Percentiles rank a stretch among this genome's conserved stretches.
phyloP scores from a whole-genome alignment of 1,139 yeast genomes.

The Candida gigantensis region DNA sequence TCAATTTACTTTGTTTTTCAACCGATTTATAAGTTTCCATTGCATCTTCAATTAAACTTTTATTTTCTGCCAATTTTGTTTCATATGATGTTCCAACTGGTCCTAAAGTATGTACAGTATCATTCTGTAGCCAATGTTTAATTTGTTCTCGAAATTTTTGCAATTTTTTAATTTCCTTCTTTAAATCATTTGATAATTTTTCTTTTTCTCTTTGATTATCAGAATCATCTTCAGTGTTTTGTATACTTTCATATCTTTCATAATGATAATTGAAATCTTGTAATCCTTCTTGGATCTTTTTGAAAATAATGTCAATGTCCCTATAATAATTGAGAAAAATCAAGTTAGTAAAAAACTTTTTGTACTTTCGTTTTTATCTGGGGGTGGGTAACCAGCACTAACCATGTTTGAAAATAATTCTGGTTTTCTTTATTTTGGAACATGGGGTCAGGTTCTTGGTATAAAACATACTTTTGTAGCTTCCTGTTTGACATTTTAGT shows the following conservation, averaged over 20 bases:
- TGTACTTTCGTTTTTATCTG: background rate
- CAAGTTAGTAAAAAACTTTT: background rate
- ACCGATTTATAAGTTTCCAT: conserved; percentile 53
- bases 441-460: background rate
- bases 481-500: conserved; percentile 39
- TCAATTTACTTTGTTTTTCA: conserved; percentile 47
- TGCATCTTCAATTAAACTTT: conserved; percentile 47
- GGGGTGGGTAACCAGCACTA: too few relatives aligned
- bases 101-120: conserved; percentile 44
- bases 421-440: too few relatives aligned
- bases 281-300: conserved; percentile 93
- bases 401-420: too few relatives aligned
- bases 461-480: conserved; percentile 51
- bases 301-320: conserved; percentile 94
- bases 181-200: conserved; percentile 87
- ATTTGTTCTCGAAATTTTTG: conserved; percentile 95
- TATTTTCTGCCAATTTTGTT: conserved; percentile 41
- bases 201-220: conserved; percentile 93
- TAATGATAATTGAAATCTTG: conserved; percentile 64
- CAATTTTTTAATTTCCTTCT: conserved; percentile 92
- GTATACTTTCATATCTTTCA: conserved; percentile 45
- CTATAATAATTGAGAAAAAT: too few relatives aligned
- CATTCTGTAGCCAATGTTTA: conserved; percentile 76
- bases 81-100: conserved; percentile 25
- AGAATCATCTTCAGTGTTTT: conserved; percentile 50